Evolutionary conservation across 768 basidiomycete genomes (phyloP).

Genomic region (Suillus paluster): DNA sequence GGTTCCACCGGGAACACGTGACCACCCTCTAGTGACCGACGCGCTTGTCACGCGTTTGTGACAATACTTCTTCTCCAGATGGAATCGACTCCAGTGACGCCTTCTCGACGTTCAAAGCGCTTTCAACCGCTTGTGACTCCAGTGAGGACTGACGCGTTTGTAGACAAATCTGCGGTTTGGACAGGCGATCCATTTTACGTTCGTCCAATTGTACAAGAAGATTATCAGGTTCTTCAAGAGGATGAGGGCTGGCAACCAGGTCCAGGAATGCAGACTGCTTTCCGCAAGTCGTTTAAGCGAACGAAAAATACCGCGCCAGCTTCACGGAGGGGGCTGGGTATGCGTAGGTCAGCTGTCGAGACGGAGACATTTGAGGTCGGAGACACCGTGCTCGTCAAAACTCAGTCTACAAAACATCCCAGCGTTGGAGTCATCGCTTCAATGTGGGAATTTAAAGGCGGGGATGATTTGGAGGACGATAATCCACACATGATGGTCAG

Average conservation of each 20-base stretch:
- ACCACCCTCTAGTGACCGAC: background rate
- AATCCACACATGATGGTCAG: conserved; percentile 54
- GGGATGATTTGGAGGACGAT: conserved; percentile 34
- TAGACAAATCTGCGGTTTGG: conserved; percentile 34
- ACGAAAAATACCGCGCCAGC: conserved; percentile 15
- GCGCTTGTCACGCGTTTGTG: conserved; percentile 3
- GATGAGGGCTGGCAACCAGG: conserved; percentile 28
- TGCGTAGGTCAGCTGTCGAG: conserved; percentile 3
- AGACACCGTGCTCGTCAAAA: conserved; percentile 67
- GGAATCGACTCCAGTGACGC: conserved; percentile 25
- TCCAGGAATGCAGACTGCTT: conserved; percentile 26
- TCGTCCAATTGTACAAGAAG: conserved; percentile 28
- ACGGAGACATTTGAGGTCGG: conserved; percentile 55
- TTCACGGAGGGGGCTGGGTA: conserved; percentile 20
- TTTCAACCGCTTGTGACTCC: conserved; percentile 38
- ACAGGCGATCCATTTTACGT: conserved; percentile 24
- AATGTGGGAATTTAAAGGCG: conserved; percentile 60
- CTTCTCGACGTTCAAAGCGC: conserved; percentile 43
- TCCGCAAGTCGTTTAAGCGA: conserved; percentile 35
- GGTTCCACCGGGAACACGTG: background rate
- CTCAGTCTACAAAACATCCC: conserved; percentile 46
- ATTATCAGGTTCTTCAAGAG: conserved; percentile 31
- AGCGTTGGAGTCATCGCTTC: conserved; percentile 73
- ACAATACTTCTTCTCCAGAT: conserved; percentile 1
- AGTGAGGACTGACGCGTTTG: conserved; percentile 27